These are phyloP conservation scores for Jamesozyma lodderae DNA, from an alignment of 805 yeast genomes.

Conservation along the genomic window DNA sequence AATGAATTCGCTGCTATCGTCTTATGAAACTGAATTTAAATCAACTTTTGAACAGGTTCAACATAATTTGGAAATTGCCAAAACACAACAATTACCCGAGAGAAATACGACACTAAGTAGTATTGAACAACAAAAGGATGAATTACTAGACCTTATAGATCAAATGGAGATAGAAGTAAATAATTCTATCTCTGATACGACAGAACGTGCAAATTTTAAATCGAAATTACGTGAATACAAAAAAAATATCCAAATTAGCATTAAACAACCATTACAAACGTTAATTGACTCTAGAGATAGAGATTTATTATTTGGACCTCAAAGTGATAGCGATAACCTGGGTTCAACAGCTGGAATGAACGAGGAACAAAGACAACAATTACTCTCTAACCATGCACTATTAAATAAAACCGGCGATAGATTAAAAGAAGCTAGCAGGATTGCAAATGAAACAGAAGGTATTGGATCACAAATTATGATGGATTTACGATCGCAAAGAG, in stretches of 20 bases:
- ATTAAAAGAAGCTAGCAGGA: slow-evolving; percentile 75
- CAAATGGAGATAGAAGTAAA: slow-evolving; percentile 86
- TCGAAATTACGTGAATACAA: slow-evolving; percentile 67
- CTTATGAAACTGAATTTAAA: slow-evolving; percentile 34
- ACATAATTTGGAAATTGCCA: slow-evolving; percentile 12
- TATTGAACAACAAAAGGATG: slow-evolving; percentile 28
- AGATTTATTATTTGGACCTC: slow-evolving; percentile 58
- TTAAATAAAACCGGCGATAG: slow-evolving; percentile 78
- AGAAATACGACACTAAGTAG: slow-evolving; percentile 20
- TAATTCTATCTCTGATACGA: slow-evolving; percentile 37
- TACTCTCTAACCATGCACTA: slow-evolving; percentile 68
- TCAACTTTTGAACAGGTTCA: slow-evolving; percentile 24
- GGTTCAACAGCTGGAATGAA: slow-evolving; percentile 30
- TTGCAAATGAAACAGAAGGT: slow-evolving; percentile 86
- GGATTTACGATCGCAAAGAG: slow-evolving; percentile 87
- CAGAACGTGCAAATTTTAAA: slow-evolving; percentile 54
- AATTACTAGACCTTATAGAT: slow-evolving; percentile 55
- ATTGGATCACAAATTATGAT: slow-evolving; percentile 85
- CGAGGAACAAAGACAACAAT: slow-evolving; percentile 69
- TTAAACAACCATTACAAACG: slow-evolving; percentile 47
- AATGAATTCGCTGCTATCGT: slow-evolving; percentile 24
- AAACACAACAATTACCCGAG: slow-evolving; percentile 15
- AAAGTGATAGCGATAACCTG: not conserved
- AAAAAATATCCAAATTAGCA: slow-evolving; percentile 45
- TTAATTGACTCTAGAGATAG: slow-evolving; percentile 66